phyloP scores from a whole-genome alignment of 2,329 filamentous ascomycete species.

The Alternaria ventricosa region DNA sequence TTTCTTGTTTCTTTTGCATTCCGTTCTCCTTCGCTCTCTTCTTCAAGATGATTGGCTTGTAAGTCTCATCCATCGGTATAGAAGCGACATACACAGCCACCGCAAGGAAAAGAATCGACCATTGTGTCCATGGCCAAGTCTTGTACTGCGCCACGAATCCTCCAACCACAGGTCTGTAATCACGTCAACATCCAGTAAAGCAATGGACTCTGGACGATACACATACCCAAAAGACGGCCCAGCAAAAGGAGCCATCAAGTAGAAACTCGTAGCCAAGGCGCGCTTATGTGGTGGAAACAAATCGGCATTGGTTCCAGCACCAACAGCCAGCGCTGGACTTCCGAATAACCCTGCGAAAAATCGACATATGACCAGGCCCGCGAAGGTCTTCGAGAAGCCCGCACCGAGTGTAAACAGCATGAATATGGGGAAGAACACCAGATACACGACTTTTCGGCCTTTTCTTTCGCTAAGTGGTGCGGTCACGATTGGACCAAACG shows the following conservation, averaged over 20 bases:
- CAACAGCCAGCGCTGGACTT: conserved; percentile 59
- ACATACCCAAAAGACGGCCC: conserved; percentile 48
- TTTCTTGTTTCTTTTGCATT: background rate
- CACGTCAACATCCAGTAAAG: background rate
- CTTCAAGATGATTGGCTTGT: conserved; percentile 58
- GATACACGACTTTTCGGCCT: conserved; percentile 63
- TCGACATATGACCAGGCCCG: conserved; percentile 59
- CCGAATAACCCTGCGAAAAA: conserved; percentile 79
- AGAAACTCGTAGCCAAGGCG: conserved; percentile 45
- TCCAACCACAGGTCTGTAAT: conserved; percentile 50
- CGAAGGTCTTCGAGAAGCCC: conserved; percentile 60
- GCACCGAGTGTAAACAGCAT: conserved; percentile 64
- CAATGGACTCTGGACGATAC: background rate
- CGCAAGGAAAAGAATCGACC: conserved; percentile 53
- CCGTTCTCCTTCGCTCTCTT: conserved; percentile 40
- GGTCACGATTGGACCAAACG: conserved; percentile 64
- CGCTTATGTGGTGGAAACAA: conserved; percentile 43
- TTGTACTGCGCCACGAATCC: conserved; percentile 56
- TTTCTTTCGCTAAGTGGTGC: conserved; percentile 66
- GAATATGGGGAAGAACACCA: conserved; percentile 55
- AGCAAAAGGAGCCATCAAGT: conserved; percentile 51
- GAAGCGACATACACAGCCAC: conserved; percentile 46
- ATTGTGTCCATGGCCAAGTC: conserved; percentile 54
- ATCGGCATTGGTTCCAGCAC: conserved; percentile 52
- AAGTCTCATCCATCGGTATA: conserved; percentile 61